Base-by-base conservation (phyloP, 2,329 filamentous ascomycete species). In the Xylaria sp. region DNA sequence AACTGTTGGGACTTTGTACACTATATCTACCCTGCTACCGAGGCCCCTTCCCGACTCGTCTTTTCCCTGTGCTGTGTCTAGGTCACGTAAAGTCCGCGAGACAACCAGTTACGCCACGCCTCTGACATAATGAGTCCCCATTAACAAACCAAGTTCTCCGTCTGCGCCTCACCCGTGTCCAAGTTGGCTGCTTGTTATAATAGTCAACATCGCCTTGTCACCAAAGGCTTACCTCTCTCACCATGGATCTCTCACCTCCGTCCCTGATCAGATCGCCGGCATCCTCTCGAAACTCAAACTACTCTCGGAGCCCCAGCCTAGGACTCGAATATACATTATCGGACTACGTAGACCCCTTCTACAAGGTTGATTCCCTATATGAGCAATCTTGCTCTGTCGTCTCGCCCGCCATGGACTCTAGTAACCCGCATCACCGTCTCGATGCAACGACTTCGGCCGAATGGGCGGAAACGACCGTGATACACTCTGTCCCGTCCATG, bases 241-340 rank as follows among this genome's bases (percentile, higher is more conserved):
- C 49, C 74, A 84, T 84, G 81, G 81, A 82, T 72, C 75, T 79
- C 67, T 80, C 80, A 73, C 81, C 81, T 68, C 80, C 79, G 56
- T 76, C 80, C 46, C 75, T 82, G 59, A 80, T 77, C 60, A 75
- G 75, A 70, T 81, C 79, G 62, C 77, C 79, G 27, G 73, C 74
- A 17, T 80, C 79, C 47, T 76, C 79, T 60, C 74, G 77, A 49
- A 76, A 78, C 71, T 81, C 77, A 60, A 80, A 78, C 71, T 80
- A 75, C 70, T 77, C 78, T 54, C 72, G 74, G 57, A 78, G 72
- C 35, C 75, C 80, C 10, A 73, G 75, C 54, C 72, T 78, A 15
- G 71, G 75, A 53, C 72, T 79, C 55, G 79, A 79, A 63, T 82
- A 83, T 66, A 77, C 78, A 13, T 81, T 81, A 47, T 80, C 81